phyloP scores from a whole-genome alignment of 2,329 filamentous ascomycete genomes.

The Trichoderma sp. region DNA sequence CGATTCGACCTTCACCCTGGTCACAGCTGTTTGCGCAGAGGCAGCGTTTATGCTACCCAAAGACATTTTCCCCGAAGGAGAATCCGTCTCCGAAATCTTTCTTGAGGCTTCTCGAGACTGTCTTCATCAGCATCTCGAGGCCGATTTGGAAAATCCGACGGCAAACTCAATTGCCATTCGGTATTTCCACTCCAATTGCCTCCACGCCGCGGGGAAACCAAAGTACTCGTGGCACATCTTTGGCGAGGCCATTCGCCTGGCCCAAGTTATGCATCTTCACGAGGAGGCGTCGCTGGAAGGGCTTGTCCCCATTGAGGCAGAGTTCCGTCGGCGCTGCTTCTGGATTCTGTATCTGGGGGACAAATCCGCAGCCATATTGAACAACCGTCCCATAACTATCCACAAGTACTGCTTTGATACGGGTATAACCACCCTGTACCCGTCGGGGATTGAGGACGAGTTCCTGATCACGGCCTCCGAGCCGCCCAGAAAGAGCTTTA shows the following conservation, averaged over 20 bases:
- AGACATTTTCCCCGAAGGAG: constrained; percentile 46
- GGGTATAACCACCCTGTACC: constrained; percentile 45
- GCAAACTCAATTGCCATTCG: constrained; percentile 50
- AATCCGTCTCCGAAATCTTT: constrained; percentile 44
- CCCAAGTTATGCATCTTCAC: constrained; percentile 49
- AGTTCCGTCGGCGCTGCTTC: constrained; percentile 43
- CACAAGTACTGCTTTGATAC: constrained; percentile 49
- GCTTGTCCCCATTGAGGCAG: constrained; percentile 44
- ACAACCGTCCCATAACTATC: constrained; percentile 49
- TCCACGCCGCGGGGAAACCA: constrained; percentile 49
- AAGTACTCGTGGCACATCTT: constrained; percentile 52
- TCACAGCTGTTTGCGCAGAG: constrained; percentile 51
- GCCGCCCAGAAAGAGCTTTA: constrained; percentile 36
- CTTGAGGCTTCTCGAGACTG: constrained; percentile 46
- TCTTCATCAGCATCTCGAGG: constrained; percentile 46
- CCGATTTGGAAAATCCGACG: constrained; percentile 48
- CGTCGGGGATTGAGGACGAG: constrained; percentile 40
- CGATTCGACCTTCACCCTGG: constrained; percentile 46
- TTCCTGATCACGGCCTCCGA: constrained; percentile 30
- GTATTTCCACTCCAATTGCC: constrained; percentile 51
- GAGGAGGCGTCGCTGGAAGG: constrained; percentile 45
- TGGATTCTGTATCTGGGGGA: constrained; percentile 49
- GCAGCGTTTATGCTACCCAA: constrained; percentile 47
- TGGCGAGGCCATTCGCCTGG: constrained; percentile 48
- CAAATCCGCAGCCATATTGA: constrained; percentile 46